phyloP scores from a whole-genome alignment of 2,329 filamentous ascomycete genomes.

The Fusarium sp. region DNA sequence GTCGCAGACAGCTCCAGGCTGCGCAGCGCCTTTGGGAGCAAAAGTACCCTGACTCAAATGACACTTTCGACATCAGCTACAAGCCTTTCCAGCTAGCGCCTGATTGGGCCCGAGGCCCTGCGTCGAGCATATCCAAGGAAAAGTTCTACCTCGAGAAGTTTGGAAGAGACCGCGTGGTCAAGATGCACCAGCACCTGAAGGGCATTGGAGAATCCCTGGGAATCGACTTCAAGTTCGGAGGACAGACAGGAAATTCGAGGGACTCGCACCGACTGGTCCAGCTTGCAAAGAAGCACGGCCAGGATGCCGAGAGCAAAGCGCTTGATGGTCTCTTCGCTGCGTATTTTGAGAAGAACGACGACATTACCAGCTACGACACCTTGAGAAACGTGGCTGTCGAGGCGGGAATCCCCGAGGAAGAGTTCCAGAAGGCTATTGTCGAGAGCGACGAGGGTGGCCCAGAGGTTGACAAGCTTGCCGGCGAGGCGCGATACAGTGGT shows the following conservation, averaged over 20 bases:
- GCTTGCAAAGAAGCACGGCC: constrained; percentile 59
- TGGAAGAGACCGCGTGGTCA: constrained; percentile 67
- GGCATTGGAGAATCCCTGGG: constrained; percentile 47
- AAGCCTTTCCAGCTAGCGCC: constrained; percentile 58
- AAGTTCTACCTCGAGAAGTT: constrained; percentile 59
- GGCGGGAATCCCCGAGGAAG: constrained; percentile 58
- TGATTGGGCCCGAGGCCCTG: constrained; percentile 44
- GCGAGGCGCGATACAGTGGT: constrained; percentile 42
- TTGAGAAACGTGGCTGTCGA: constrained; percentile 48
- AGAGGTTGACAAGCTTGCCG: constrained; percentile 46
- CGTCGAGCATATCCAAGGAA: constrained; percentile 49
- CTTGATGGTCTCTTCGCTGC: constrained; percentile 55
- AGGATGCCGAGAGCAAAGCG: constrained; percentile 65
- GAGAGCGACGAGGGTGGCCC: constrained; percentile 59
- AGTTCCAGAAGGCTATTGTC: constrained; percentile 50
- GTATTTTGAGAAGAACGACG: constrained; percentile 55
- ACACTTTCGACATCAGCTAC: constrained; percentile 66
- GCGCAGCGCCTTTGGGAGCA: constrained; percentile 55
- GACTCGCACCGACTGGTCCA: constrained; percentile 75
- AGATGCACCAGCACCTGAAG: constrained; percentile 45
- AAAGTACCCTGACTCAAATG: constrained; percentile 55
- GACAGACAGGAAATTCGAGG: constrained; percentile 78
- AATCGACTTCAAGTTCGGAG: constrained; percentile 65
- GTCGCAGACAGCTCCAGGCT: constrained; percentile 55
- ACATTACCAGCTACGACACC: constrained; percentile 53